phyloP scores from a whole-genome alignment of 257 asterid species.

The Nicotiana attenuata region DNA sequence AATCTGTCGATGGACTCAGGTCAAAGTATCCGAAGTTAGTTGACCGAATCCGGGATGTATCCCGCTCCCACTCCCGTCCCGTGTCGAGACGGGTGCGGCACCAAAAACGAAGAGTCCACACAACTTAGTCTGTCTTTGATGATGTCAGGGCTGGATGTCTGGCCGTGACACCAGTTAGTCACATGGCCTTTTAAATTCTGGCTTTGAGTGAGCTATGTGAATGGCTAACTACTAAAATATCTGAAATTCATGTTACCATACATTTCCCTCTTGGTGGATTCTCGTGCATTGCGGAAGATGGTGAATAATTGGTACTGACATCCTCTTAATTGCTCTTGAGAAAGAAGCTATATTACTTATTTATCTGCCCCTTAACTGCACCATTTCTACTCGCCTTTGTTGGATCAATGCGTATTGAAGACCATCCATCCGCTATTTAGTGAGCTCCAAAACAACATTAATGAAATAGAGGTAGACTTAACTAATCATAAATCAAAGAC shows the following conservation, averaged over 20 bases:
- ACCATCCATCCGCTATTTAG: not conserved
- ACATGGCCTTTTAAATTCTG: not conserved
- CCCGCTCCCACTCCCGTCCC: too few relatives aligned
- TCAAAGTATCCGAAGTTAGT: too few relatives aligned
- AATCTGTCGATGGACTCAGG: too few relatives aligned
- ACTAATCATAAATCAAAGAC: not conserved
- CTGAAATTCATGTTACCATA: not conserved
- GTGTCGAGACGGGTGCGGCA: too few relatives aligned
- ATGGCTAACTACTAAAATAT: not conserved
- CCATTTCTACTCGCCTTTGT: not conserved
- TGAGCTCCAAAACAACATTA: not conserved
- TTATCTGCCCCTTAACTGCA: not conserved
- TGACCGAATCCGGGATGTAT: too few relatives aligned
- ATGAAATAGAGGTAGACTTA: not conserved
- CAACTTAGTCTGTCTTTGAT: not conserved
- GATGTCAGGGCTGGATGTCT: not conserved
- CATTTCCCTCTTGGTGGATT: not conserved
- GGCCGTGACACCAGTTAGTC: not conserved
- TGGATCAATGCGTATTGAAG: not conserved
- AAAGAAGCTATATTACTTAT: not conserved
- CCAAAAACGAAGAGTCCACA: too few relatives aligned
- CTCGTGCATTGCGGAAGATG: slow-evolving; percentile 3
- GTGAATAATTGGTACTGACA: not conserved
- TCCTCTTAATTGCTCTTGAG: not conserved
- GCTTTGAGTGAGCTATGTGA: not conserved